Evolutionary conservation across 2,329 filamentous ascomycete genomes (phyloP), one percentile per base, ranked within the genome.

Genomic region (Fusarium buxicola): DNA sequence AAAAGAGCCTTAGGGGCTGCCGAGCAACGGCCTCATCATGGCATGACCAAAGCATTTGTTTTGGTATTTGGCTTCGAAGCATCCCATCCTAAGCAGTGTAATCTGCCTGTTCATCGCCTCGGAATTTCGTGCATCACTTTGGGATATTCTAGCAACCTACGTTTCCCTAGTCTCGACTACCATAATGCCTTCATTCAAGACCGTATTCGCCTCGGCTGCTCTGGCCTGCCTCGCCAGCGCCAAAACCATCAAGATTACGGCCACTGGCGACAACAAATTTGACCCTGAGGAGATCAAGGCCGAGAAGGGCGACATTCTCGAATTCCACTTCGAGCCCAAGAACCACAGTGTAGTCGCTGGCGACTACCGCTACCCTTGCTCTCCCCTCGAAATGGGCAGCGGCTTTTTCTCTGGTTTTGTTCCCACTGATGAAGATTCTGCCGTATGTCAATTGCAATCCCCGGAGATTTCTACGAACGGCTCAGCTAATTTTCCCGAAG

Each of bases 321-420:
- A 77, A 63, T 78, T 78, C 46, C 72, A 72, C 39, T 79, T 78
- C 31, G 67, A 74, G 47, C 60, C 74, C 15, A 65, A 69, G 54
- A 76, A 78, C 54, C 77, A 79, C 72, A 76, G 74, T 51, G 75
- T 78, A 12, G 76, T 76, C 16, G 65, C 69, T 32, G 76, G 76
- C 25, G 71, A 70, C 60, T 78, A 76, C 60, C 54, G 68, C 10
- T 70, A 71, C 44, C 74, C 76, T n/a, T 79, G 76, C 65, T 69
- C 71, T 24, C 73, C 75, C 18, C 30, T 75, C 10, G 56, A 72
- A 25, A 31, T 72, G 15, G 71, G 72, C 45, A 69, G 60, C n/a
- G 75, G 76, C 6, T 78, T 78, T 67, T 78, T 74, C 60, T 78
- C 77, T 13, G 76, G 76, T 28, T 75, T 74, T 57, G 44, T 78